Evolutionary conservation across 352 stramenopile genomes (phyloP).

Genomic region (Saprolegnia diclina): DNA sequence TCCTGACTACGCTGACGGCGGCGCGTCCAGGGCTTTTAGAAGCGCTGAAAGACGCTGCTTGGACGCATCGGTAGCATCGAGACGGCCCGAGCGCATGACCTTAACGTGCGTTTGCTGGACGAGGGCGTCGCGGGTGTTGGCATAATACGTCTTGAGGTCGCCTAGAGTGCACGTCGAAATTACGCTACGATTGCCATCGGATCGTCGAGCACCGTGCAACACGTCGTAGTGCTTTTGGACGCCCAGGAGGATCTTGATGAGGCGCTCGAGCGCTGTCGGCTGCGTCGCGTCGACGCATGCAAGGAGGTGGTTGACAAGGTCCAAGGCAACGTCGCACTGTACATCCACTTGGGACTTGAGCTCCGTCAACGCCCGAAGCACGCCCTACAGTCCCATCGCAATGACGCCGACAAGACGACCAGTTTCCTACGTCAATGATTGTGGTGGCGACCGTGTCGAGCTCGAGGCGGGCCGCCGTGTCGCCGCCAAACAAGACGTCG

Average conservation of each 20-base stretch:
- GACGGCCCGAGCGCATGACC: too few relatives aligned
- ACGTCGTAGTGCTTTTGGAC: conserved; percentile 3
- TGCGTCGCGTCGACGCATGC: conserved; percentile 32
- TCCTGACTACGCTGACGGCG: too few relatives aligned
- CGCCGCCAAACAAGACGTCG: conserved; percentile 72
- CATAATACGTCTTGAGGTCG: conserved; percentile 15
- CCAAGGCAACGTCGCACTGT: conserved; percentile 53
- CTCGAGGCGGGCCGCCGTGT: conserved; percentile 45
- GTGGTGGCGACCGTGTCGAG: conserved; percentile 45
- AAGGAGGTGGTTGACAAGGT: conserved; percentile 52
- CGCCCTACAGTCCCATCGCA: neutral
- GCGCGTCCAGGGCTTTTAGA: too few relatives aligned
- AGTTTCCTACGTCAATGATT: conserved; percentile 44
- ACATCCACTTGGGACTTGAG: conserved; percentile 19
- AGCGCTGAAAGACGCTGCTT: too few relatives aligned
- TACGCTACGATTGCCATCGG: neutral
- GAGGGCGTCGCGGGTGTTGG: neutral
- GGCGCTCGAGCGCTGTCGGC: neutral
- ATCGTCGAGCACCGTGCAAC: neutral
- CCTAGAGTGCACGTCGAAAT: neutral
- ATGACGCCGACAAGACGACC: neutral
- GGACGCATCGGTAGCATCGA: too few relatives aligned
- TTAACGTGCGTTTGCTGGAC: neutral
- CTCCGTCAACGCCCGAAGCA: neutral
- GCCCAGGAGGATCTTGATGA: conserved; percentile 25